Evolutionary conservation across 352 stramenopile genomes (phyloP), one percentile per base, ranked within the genome.

Genomic region (Phytophthora pini): DNA sequence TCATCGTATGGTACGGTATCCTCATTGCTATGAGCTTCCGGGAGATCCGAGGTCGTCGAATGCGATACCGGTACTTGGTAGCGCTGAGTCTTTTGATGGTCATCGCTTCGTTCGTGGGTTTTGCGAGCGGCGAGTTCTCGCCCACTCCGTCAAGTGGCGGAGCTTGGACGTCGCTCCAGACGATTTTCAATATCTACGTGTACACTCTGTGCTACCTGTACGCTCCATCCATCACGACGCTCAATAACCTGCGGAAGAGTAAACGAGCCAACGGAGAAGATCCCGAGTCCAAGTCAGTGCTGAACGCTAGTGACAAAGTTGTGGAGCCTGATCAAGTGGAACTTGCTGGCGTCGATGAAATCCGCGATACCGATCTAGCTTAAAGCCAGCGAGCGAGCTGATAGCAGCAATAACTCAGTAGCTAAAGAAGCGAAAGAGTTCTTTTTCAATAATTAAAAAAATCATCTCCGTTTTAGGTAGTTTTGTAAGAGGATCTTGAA

Each of bases 181-280:
- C 79, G 15, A 72, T 89, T 31, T 88, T 88, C 61, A 89, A 89
- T 38, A 29, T 89, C 6, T 89, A 89, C 65, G 66, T 89, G 15
- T 85, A 72, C 61, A 74, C 57, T 17, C 52, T 89, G 53, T 74
- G 77, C 69, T 89, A 87, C 44, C 46, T 89, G 41, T 85, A 85
- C 55, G 78, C 77, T 12, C 77, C 80, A 31, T 89, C 80, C 0
- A 56, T 74, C 1, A 68, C 73, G 12, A 72, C 77, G 11, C 59
- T 89, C 15, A 52, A 61, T 5, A 59, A 48, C 5, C 55, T 74
- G 6, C 74, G 72, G 26, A 65, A 78, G 12, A 62, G 67, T 4
- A 62, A 67, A 34, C 43, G 64, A 46, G 27, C 31, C 0, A 52
- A 67, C 12, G 56, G 32, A 15, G 44, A 63, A 34, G 44, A 70